Evolutionary conservation across 2,329 filamentous ascomycete species (phyloP), one percentile per base, ranked within the genome.

Genomic region (Clonostachys chloroleuca): DNA sequence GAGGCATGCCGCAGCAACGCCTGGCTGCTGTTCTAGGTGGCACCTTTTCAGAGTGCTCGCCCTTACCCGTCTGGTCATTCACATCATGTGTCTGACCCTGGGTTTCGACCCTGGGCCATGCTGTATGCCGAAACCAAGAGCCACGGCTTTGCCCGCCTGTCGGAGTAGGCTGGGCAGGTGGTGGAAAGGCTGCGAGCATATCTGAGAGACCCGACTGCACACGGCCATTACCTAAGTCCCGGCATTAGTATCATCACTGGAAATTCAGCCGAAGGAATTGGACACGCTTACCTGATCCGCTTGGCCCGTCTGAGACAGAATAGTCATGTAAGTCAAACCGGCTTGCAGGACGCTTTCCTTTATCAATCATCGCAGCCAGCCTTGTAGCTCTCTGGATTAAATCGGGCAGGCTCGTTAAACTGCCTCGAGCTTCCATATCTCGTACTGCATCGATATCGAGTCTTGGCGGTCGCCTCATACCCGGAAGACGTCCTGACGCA

Each of bases 381-480:
- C 83, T 83, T 1, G 92, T 97, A 12, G 94, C 94, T 56, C 94
- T 82, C 58, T 83, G 80, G 55, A 99, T 97, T 50, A 99, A 72
- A 62, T 97, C 94, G 0, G 92, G 87, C 49, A 99, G 72, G 66
- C 92, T 96, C 2, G 94, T 97, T 52, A 96, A 74, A 62, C 92
- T 96, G 5, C 90, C 92, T 59, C 94, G 82, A 2, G 86, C 81
- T 64, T 96, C 90, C 14, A 89, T 88, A 45, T 86, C 83, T 53
- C 83, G 80, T 5, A 95, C 87, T 5, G 88, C 88, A 59, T 92
- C 85, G 20, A 96, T 86, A 59, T 96, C 84, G 5, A 96, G 71
- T 35, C 80, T 81, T 5, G 89, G 87, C 34, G 92, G 92, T 43
- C 79, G 69, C 54, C 76, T 71, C 47, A 84, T 72, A 12, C 75